Evolutionary conservation across 208 protist species (phyloP).

Genomic region (Acanthamoeba triangularis): DNA sequence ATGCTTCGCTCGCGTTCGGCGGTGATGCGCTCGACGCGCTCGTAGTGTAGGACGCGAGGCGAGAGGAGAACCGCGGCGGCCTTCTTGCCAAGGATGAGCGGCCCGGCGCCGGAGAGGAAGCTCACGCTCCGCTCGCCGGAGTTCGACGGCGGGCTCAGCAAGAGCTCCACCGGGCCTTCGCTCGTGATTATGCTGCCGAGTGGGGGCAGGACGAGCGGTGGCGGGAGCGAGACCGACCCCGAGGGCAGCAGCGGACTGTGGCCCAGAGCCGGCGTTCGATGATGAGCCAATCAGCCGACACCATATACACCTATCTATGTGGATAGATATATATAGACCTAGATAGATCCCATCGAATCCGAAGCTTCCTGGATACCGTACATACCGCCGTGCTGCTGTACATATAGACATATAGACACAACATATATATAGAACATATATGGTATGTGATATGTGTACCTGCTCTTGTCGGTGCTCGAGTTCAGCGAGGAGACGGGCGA

Average conservation of each 20-base stretch:
- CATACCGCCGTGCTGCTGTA: background rate
- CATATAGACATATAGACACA: background rate
- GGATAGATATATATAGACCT: background rate
- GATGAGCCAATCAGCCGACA: background rate
- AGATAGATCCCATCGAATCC: too few species aligned
- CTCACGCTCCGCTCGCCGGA: background rate
- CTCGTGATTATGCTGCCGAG: background rate
- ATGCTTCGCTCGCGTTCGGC: background rate
- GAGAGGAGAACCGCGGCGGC: too few species aligned
- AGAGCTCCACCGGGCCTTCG: background rate
- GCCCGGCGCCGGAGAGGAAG: background rate
- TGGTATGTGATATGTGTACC: background rate
- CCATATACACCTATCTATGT: background rate
- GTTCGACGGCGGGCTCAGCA: background rate
- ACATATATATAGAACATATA: background rate
- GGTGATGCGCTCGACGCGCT: too few species aligned
- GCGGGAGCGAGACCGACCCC: background rate
- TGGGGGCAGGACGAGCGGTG: background rate
- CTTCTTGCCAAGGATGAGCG: too few species aligned
- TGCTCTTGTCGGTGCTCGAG: constrained; percentile 28
- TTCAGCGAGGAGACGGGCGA: background rate
- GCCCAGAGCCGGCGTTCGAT: background rate
- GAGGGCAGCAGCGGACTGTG: background rate
- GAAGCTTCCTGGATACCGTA: background rate
- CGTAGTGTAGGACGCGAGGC: too few species aligned